These are phyloP conservation scores for Alliaria petiolata DNA, from an alignment of 345 rosid genomes.

Conservation along the genomic window DNA sequence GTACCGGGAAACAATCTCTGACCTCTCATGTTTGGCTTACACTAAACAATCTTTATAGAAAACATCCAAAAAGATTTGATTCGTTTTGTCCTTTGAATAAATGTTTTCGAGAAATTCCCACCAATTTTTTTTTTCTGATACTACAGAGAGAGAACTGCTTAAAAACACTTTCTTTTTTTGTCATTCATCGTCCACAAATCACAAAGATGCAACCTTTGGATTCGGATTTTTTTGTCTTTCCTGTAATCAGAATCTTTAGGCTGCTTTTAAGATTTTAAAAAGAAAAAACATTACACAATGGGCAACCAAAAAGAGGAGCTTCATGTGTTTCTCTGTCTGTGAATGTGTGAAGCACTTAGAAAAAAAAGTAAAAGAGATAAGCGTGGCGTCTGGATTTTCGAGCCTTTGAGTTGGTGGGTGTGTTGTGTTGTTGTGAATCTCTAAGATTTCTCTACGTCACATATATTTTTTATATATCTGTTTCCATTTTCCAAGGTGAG, in stretches of 20 bases:
- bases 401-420: slow-evolving; percentile 30
- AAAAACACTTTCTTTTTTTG: too few species aligned
- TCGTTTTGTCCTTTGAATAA: slow-evolving; percentile 23
- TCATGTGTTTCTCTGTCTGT: slow-evolving; percentile 17
- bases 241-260: neutral
- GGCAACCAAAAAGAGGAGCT: slow-evolving; percentile 7
- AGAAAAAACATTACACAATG: slow-evolving; percentile 16
- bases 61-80: slow-evolving; percentile 32
- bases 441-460: neutral
- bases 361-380: neutral
- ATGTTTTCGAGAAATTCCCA: slow-evolving; percentile 16
- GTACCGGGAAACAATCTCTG: slow-evolving; percentile 14
- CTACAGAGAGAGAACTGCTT: too few species aligned
- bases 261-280: too few species aligned
- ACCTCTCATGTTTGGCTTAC: slow-evolving; percentile 14
- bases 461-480: neutral
- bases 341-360: slow-evolving; percentile 25
- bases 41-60: slow-evolving; percentile 20
- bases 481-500: slow-evolving; percentile 3
- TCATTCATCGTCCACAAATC: neutral
- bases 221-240: neutral
- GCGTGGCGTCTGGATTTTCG: slow-evolving; percentile 25
- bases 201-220: slow-evolving; percentile 11
- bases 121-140: too few species aligned
- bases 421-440: slow-evolving; percentile 25